Conservation (phyloP, 2,329 filamentous ascomycete genomes). For the Fusarium tjaetaba region DNA sequence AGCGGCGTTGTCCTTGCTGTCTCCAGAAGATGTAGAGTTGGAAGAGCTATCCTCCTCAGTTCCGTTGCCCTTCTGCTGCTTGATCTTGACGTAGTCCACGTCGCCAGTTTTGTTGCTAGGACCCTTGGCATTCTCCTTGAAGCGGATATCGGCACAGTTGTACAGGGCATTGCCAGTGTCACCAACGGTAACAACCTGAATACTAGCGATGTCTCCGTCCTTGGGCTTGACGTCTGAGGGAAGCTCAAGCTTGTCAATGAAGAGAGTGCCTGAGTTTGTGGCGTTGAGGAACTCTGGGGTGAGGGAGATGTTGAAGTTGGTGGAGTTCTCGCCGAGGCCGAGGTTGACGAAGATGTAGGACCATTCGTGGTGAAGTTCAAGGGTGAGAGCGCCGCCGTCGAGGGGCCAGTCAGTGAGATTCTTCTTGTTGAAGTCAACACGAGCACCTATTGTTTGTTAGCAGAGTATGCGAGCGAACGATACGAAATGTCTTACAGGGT, state of each 20-base stretch:
- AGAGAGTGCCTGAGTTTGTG: constrained; percentile 72
- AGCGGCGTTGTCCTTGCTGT: constrained; percentile 39
- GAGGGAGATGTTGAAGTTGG: constrained; percentile 76
- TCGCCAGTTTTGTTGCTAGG: constrained; percentile 50
- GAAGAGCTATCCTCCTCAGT: constrained; percentile 32
- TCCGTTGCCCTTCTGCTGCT: constrained; percentile 41
- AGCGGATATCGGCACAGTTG: constrained; percentile 79
- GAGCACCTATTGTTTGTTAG: constrained; percentile 53
- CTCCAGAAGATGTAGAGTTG: constrained; percentile 21
- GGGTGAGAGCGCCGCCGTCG: constrained; percentile 58
- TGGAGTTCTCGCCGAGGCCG: constrained; percentile 60
- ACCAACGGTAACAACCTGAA: constrained; percentile 76
- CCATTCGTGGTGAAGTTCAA: constrained; percentile 63
- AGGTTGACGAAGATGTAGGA: constrained; percentile 65
- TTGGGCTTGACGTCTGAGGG: constrained; percentile 58
- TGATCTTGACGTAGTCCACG: constrained; percentile 57
- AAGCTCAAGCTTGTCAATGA: constrained; percentile 67
- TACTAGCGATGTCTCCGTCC: constrained; percentile 71
- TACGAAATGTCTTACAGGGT: constrained; percentile 56
- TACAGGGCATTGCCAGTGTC: constrained; percentile 70
- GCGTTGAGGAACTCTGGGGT: constrained; percentile 67
- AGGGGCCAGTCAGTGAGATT: constrained; percentile 65
- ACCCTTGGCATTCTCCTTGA: constrained; percentile 62
- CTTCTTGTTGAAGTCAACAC: constrained; percentile 54
- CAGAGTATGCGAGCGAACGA: not conserved